Evolutionary conservation across 2,329 filamentous ascomycete genomes (phyloP).

Genomic region (Triangularia setosa): DNA sequence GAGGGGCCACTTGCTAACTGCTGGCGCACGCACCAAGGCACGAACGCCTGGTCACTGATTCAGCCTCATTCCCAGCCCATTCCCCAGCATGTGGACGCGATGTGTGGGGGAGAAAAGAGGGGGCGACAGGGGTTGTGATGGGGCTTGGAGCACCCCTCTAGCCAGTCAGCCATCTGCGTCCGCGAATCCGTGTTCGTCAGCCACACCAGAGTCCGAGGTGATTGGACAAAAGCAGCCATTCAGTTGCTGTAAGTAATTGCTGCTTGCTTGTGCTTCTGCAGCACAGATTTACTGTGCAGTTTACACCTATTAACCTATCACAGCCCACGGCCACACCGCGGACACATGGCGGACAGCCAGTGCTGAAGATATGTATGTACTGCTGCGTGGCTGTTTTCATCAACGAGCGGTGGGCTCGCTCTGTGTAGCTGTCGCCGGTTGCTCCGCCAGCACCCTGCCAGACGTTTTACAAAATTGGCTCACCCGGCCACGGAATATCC

Average conservation of each 20-base stretch:
- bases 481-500: slow-evolving; percentile 9
- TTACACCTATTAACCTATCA: too few species aligned
- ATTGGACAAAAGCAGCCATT: slow-evolving; percentile 5
- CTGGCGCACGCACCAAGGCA: slow-evolving; percentile 11
- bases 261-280: not conserved
- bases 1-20: not conserved
- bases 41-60: slow-evolving; percentile 23
- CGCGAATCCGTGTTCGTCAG: slow-evolving; percentile 16
- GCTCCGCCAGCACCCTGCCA: not conserved
- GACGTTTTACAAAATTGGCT: slow-evolving; percentile 2
- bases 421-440: not conserved
- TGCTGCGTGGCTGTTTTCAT: not conserved
- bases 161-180: slow-evolving; percentile 4
- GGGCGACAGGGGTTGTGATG: slow-evolving; percentile 15
- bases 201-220: slow-evolving; percentile 12
- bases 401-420: too few species aligned
- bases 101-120: slow-evolving; percentile 22
- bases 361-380: not conserved
- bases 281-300: not conserved
- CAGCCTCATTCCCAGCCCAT: slow-evolving; percentile 30
- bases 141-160: slow-evolving; percentile 9
- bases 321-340: not conserved
- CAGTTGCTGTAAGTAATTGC: not conserved
- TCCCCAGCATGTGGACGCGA: not conserved
- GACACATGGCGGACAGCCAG: not conserved